Conservation (phyloP, 305 asterid species). For the Coffea humblotiana region DNA sequence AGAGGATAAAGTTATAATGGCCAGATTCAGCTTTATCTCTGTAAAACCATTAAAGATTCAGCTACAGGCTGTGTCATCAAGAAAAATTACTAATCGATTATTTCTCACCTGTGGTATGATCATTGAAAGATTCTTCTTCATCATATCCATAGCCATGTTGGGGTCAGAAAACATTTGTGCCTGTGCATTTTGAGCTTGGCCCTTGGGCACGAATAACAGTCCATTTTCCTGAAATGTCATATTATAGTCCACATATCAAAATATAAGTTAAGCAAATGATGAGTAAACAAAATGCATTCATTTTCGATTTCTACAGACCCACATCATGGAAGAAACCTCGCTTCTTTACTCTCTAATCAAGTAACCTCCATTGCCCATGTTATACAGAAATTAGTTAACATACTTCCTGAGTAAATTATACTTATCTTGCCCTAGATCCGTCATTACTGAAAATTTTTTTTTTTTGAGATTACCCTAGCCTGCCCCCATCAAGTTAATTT, state of each 20-base stretch:
- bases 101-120: conserved; percentile 85
- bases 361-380: background rate
- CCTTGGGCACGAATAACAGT: conserved; percentile 75
- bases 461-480: background rate
- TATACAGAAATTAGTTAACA: background rate
- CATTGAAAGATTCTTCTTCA: conserved; percentile 97
- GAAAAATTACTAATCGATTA: conserved; percentile 3
- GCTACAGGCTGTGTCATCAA: background rate
- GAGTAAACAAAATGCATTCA: background rate
- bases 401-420: background rate
- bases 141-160: conserved; percentile 99
- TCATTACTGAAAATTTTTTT: background rate
- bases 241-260: background rate
- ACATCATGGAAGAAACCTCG: background rate
- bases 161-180: conserved; percentile 99
- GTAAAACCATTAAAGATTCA: background rate
- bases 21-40: conserved; percentile 16
- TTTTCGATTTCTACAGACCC: background rate
- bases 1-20: conserved; percentile 21
- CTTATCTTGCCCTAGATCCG: background rate
- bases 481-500: background rate
- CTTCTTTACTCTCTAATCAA: background rate
- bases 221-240: conserved; percentile 76
- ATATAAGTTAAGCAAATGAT: background rate
- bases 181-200: conserved; percentile 88